These are phyloP conservation scores for Diophrys appendiculata DNA, from an alignment of 73 alveolate genomes.

Conservation along the genomic window DNA sequence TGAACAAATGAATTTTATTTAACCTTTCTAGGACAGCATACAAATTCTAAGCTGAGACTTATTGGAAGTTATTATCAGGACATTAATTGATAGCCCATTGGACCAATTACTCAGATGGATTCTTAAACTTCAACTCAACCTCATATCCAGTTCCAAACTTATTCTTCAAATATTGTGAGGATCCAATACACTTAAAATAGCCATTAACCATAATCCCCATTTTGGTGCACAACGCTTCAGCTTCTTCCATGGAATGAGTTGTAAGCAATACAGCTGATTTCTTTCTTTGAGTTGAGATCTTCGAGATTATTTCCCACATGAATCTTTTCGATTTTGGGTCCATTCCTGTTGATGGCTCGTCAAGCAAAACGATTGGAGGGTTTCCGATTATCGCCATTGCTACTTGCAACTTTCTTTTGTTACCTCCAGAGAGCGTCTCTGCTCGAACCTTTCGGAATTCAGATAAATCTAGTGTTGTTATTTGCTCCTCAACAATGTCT, in stretches of 20 bases:
- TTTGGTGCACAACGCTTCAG: slow-evolving; percentile 84
- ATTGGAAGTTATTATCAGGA: neutral
- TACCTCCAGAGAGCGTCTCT: slow-evolving; percentile 87
- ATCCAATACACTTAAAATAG: slow-evolving; percentile 71
- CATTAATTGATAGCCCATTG: neutral
- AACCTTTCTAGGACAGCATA: neutral
- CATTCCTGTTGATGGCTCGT: slow-evolving; percentile 91
- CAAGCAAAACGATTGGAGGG: slow-evolving; percentile 79
- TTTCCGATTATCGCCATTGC: slow-evolving; percentile 81
- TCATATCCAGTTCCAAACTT: slow-evolving; percentile 83
- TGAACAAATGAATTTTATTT: neutral
- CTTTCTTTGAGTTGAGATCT: slow-evolving; percentile 68
- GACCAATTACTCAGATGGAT: slow-evolving; percentile 49
- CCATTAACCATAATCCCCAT: slow-evolving; percentile 92
- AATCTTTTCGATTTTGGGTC: slow-evolving; percentile 87
- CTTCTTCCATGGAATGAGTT: slow-evolving; percentile 90
- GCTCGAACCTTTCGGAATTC: slow-evolving; percentile 67
- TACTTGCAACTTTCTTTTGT: slow-evolving; percentile 86
- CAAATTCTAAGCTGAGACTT: neutral
- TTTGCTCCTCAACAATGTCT: slow-evolving; percentile 50
- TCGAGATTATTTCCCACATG: slow-evolving; percentile 83
- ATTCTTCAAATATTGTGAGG: slow-evolving; percentile 64
- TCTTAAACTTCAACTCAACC: slow-evolving; percentile 68
- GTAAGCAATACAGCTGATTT: slow-evolving; percentile 77
- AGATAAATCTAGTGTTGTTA: slow-evolving; percentile 64